Evolutionary conservation across 83 land plant species (phyloP), one percentile per base, ranked within the genome.

Genomic region (Picea mariana): DNA sequence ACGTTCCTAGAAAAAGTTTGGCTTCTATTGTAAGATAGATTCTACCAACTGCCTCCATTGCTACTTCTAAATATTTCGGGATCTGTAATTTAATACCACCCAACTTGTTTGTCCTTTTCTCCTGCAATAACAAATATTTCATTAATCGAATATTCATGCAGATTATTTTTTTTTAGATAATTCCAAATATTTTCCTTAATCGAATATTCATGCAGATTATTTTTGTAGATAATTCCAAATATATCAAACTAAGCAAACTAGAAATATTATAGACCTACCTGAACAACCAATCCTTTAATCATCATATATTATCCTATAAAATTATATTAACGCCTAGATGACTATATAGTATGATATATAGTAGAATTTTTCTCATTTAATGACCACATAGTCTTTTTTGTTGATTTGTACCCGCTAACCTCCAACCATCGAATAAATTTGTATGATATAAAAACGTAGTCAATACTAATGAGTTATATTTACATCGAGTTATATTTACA

Each of bases 31-130:
- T 87, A 40, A 91, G 62, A 27, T 89, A 87, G 75, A 94, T 87
- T 81, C 87, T 93, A 49, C 99, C 99, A 68, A 97, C 91, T 21
- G 97, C 98, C 84, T 97, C 97, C 95, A 91, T 97, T 59, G 99
- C 87, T 34, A 97, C 99, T 58, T 88, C 90, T 79, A 97, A 84
- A 44, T 98, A 86, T 27, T 27, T 84, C 87, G n/a, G 82, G 66
- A 83, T 97, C 99, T 17, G 99, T 96, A 31, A 97, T 91, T 67
- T 98, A 86, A 80, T 97, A 97, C 6, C 88, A 87, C 75, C 99
- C 99, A 72, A 82, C 93, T 94, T 89, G 94, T 87, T 91, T 89
- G 8, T 92, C 87, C 83, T 88, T 82, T 34, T 81, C 77, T 81
- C 99, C 99, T 97, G 88, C 79, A 86, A 82, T 15, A 76, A 38